phyloP scores from a whole-genome alignment of 345 rosid genomes.

The Carallia pectinifolia region DNA sequence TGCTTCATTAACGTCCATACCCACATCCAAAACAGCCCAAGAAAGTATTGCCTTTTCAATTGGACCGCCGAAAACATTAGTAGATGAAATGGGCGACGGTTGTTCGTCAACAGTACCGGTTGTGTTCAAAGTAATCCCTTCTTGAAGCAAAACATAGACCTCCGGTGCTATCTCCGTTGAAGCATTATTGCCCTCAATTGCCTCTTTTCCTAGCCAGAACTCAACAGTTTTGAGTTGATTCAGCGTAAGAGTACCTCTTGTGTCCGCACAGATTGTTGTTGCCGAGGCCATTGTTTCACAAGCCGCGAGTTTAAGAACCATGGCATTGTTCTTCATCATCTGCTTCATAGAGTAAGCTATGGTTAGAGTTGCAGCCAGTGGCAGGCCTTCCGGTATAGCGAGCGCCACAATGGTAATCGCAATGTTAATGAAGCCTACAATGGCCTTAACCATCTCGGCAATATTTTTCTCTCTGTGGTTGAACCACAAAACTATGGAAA shows the following conservation, averaged over 20 bases:
- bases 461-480: slow-evolving; percentile 21
- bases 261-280: slow-evolving; percentile 52
- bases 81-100: not conserved
- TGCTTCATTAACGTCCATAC: slow-evolving; percentile 32
- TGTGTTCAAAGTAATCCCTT: slow-evolving; percentile 48
- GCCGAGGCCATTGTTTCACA: slow-evolving; percentile 60
- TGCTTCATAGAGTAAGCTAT: slow-evolving; percentile 47
- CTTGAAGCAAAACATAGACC: slow-evolving; percentile 33
- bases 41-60: slow-evolving; percentile 54
- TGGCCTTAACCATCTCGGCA: slow-evolving; percentile 25
- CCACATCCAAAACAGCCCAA: slow-evolving; percentile 49
- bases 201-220: slow-evolving; percentile 36
- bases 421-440: slow-evolving; percentile 30
- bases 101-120: slow-evolving; percentile 27
- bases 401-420: slow-evolving; percentile 41
- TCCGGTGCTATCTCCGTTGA: slow-evolving; percentile 26
- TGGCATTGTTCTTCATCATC: slow-evolving; percentile 47
- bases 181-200: slow-evolving; percentile 12
- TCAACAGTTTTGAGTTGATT: slow-evolving; percentile 38
- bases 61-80: slow-evolving; percentile 48
- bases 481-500: slow-evolving; percentile 25
- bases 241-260: slow-evolving; percentile 50
- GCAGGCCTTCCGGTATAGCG: slow-evolving; percentile 44
- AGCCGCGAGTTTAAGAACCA: slow-evolving; percentile 52
- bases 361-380: slow-evolving; percentile 43